Base-by-base conservation (phyloP, 116 monocot genomes). In the Zostera marina region DNA sequence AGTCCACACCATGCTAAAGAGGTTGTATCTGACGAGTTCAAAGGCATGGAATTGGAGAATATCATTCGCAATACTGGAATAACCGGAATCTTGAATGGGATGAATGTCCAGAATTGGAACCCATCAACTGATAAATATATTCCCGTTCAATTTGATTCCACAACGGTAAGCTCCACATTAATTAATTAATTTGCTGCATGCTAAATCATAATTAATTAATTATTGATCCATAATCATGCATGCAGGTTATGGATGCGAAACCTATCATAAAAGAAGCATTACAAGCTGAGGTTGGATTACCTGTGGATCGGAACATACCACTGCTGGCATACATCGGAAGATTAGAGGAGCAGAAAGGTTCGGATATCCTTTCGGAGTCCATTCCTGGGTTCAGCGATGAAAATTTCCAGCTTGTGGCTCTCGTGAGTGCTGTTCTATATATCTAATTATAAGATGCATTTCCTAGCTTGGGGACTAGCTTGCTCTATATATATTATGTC, bases 311-410 rank as follows among this genome's bases (percentile, higher is more conserved):
- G 15, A 60, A 70, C 12, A 75, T 81, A 11, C 87, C 83, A 38
- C 58, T 92, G 13, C 63, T 92, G 22, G 73, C 66, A 8, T 92
- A 87, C 73, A 74, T 92, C 42, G 92, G 92, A 51, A 77, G 92
- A 38, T 72, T 92, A 1, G 86, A 92, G 59, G 92, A 92, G 61
- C 92, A 92, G 75, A 92, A 92, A 61, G 92, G 92, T 22, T 76
- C 87, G 13, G 92, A 92, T 55, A 83, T 92, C 66, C 72, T 92
- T 41, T 81, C 69, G 11, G 81, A 63, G 55, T 77, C 92, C 15
- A 74, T 92, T 66, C 83, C 87, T n/a, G 57, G 72, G 32, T 70
- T 92, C 66, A 69, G 81, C 44, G 60, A 71, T 1, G 82, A 83
- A 63, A 61, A 92, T 65, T 76, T 92, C 24, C 92, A 92, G 71